Percentiles rank a stretch among this genome's conserved stretches.
phyloP scores from a whole-genome alignment of 2,329 filamentous ascomycete genomes.

The Bipolaris sorokiniana region DNA sequence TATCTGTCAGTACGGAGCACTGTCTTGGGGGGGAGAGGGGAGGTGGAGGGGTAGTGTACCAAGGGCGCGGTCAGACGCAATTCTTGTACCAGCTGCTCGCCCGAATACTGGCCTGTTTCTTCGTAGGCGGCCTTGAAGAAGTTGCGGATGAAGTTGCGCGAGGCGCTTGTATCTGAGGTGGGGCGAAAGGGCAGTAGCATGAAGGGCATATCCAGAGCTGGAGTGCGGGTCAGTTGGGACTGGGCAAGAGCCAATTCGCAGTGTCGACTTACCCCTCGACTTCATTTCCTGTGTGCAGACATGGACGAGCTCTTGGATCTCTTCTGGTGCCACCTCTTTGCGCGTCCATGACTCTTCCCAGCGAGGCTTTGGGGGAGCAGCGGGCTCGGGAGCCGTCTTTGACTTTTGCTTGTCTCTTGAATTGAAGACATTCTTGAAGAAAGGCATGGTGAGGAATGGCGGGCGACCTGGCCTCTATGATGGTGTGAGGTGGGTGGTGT shows the following conservation, averaged over 20 bases:
- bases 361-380: slow-evolving; percentile 68
- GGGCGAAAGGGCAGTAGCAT: slow-evolving; percentile 93
- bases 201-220: slow-evolving; percentile 89
- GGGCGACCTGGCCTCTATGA: slow-evolving; percentile 7
- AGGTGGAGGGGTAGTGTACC: slow-evolving; percentile 60
- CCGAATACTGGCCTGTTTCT: slow-evolving; percentile 63
- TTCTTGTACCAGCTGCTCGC: slow-evolving; percentile 79
- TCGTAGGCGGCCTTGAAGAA: slow-evolving; percentile 79
- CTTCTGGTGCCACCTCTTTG: slow-evolving; percentile 81
- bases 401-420: slow-evolving; percentile 44
- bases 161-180: slow-evolving; percentile 86
- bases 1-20: slow-evolving; percentile 23
- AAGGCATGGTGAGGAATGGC: slow-evolving; percentile 40
- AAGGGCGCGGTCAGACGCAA: slow-evolving; percentile 91
- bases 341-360: slow-evolving; percentile 91
- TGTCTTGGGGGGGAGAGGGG: background rate
- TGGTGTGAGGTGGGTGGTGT: slow-evolving; percentile 20
- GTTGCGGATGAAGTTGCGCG: slow-evolving; percentile 89
- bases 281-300: slow-evolving; percentile 92
- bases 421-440: slow-evolving; percentile 50
- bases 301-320: slow-evolving; percentile 85
- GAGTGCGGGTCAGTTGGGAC: slow-evolving; percentile 25
- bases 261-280: slow-evolving; percentile 74
- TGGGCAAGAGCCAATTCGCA: background rate
- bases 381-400: slow-evolving; percentile 37